Base-by-base conservation (phyloP, 2,329 filamentous ascomycete genomes). In the Colletotrichum orbiculare region DNA sequence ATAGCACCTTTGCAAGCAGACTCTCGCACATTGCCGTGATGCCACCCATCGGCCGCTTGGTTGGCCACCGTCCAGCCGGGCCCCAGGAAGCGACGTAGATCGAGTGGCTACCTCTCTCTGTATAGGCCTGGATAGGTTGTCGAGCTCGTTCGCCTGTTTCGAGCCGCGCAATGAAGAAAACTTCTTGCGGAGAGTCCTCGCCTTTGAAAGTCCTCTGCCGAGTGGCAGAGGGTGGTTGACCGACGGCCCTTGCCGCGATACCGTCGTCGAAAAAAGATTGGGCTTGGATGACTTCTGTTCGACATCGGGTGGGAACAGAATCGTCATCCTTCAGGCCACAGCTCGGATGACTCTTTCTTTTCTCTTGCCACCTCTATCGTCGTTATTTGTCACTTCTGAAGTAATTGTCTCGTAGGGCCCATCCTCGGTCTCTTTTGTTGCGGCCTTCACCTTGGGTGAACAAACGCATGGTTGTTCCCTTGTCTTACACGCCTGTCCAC, bases 261-360 rank as follows among this genome's bases (percentile, higher is more conserved):
- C 53, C 47, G 47, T 33, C 34, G 46, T 35, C 37, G 12, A 42
- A 57, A 46, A 55, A 53, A 63, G 46, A 63, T 54, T 66, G 63
- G 63, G 52, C 53, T 56, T 49, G 52, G 58, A 6, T 17, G 53
- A 39, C 35, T 56, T 53, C n/a, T 37, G 35, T 57, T 41, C 53
- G 34, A 52, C 62, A 6, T 66, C 43, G 6, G 9, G 60, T 61
- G 48, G 65, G 64, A 61, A 68, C 66, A 48, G 57, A 66, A 47
- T 71, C 68, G 45, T 66, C 64, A 17, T 67, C 63, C 45, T 64
- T 55, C 38, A 59, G 61, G 33, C 58, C 64, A 60, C 49, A 46
- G n/a, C 64, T 62, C 25, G 64, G 62, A 10, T 54, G 54, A 48
- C 34, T 56, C 35, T 39, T 49, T 37, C 54, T 47, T 13, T 56